A percentile compares a stretch with the other conserved stretches of the same genome.
Conservation (phyloP, 768 basidiomycete species). For the Agrocybe pediades region DNA sequence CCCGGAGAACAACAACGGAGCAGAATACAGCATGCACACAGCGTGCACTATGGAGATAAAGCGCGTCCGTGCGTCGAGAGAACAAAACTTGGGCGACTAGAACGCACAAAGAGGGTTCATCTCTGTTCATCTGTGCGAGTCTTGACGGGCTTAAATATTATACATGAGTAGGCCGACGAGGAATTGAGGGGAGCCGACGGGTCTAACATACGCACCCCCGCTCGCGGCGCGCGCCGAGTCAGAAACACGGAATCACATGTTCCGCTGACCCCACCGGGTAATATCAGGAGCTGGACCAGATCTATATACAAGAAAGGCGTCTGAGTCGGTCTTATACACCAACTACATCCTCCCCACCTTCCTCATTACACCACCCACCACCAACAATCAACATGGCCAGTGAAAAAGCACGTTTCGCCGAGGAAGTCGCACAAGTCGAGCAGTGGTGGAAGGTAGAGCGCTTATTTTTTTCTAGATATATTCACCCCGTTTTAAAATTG, state of each 20-base stretch:
- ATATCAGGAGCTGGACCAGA: constrained; percentile 23
- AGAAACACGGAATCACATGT: constrained; percentile 50
- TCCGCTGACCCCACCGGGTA: constrained; percentile 20
- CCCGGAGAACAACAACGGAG: not conserved
- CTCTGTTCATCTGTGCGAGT: not conserved
- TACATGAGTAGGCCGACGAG: not conserved
- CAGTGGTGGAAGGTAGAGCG: constrained; percentile 84
- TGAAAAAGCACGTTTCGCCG: constrained; percentile 71
- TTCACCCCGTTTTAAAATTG: constrained; percentile 3
- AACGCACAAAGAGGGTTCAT: not conserved
- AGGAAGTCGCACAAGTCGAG: constrained; percentile 85
- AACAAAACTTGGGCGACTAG: not conserved
- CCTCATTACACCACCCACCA: constrained; percentile 15
- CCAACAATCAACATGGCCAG: constrained; percentile 48
- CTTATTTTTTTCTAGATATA: not conserved
- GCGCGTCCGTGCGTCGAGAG: constrained; percentile 8
- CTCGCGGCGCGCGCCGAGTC: constrained; percentile 22
- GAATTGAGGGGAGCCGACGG: constrained; percentile 33
- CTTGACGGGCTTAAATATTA: constrained; percentile 20
- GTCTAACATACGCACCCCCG: constrained; percentile 20
- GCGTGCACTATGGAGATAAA: constrained; percentile 17
- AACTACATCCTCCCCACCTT: constrained; percentile 17
- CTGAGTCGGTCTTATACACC: constrained; percentile 27
- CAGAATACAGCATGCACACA: not conserved
- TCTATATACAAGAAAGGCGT: constrained; percentile 21